Percentiles rank a stretch among this genome's conserved stretches.
phyloP scores from a whole-genome alignment of 768 basidiomycete species.

The Mycena galericulata region DNA sequence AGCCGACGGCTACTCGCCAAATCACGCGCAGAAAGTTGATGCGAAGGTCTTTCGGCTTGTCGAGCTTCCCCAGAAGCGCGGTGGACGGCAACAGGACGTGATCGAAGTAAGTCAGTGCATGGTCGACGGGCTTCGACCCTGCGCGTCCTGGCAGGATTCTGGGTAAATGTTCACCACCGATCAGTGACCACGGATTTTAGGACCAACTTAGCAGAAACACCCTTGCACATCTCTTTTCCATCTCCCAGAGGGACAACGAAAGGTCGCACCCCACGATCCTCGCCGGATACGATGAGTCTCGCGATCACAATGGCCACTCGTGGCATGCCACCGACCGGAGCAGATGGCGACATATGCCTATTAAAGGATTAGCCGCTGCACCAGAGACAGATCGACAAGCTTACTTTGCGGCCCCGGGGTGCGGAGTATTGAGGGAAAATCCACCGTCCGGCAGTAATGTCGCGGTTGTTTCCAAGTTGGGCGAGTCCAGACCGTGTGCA shows the following conservation, averaged over 20 bases:
- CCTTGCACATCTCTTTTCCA: neutral
- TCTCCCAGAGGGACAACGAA: conserved; percentile 10
- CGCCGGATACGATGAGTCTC: conserved; percentile 6
- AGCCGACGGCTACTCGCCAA: conserved; percentile 6
- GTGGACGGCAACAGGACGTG: neutral
- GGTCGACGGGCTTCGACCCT: conserved; percentile 8
- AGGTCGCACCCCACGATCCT: conserved; percentile 11
- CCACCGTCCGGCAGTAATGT: conserved; percentile 58
- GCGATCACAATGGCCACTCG: conserved; percentile 11
- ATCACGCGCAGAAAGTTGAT: neutral
- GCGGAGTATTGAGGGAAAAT: conserved; percentile 66
- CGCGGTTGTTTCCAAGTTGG: conserved; percentile 73
- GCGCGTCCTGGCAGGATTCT: conserved; percentile 10
- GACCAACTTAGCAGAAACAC: neutral
- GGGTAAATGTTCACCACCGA: no score
- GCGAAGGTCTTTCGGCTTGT: neutral
- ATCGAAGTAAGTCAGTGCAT: conserved; percentile 13
- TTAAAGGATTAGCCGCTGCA: neutral
- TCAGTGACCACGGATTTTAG: neutral
- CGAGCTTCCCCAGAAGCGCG: conserved; percentile 3
- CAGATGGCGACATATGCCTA: conserved; percentile 4
- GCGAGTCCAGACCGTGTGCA: conserved; percentile 70
- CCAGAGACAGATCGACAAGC: conserved; percentile 28
- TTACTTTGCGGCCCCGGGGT: conserved; percentile 70
- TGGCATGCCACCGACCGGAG: conserved; percentile 7